A percentile compares a stretch with the other conserved stretches of the same genome.
Evolutionary conservation across 306 rosid species (phyloP).

Genomic region (Luffa acutangula): DNA sequence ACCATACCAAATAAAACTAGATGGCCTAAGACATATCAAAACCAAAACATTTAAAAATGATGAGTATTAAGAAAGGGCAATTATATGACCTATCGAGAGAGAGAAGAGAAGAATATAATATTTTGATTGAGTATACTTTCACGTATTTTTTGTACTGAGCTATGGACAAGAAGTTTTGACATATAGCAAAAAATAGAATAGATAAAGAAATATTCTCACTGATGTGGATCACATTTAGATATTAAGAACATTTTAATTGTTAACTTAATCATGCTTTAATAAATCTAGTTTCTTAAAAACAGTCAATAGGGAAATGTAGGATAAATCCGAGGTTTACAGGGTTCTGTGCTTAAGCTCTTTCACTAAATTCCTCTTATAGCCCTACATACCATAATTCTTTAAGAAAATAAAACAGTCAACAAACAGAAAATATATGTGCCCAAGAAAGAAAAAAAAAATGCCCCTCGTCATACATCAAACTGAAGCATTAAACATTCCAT

Average conservation of each 20-base stretch:
- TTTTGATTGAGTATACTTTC: background rate
- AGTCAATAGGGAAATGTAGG: background rate
- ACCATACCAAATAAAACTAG: slow-evolving; percentile 15
- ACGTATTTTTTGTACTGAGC: background rate
- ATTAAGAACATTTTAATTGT: background rate
- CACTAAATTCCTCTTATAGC: background rate
- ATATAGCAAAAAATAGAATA: background rate
- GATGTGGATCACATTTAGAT: background rate
- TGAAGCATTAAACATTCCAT: background rate
- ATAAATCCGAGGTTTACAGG: background rate
- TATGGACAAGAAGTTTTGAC: background rate
- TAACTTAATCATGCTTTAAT: background rate
- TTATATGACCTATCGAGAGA: background rate
- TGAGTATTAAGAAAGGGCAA: background rate
- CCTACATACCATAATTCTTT: background rate
- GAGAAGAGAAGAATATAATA: background rate
- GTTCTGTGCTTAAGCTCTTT: background rate
- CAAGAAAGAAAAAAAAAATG: background rate
- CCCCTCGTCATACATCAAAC: background rate
- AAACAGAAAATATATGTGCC: background rate
- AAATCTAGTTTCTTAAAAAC: background rate
- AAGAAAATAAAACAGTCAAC: background rate
- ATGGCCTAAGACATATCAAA: background rate
- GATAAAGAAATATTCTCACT: background rate
- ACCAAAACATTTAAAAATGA: background rate